Conservation (phyloP, 352 stramenopile genomes). For the Phytopythium vexans region DNA sequence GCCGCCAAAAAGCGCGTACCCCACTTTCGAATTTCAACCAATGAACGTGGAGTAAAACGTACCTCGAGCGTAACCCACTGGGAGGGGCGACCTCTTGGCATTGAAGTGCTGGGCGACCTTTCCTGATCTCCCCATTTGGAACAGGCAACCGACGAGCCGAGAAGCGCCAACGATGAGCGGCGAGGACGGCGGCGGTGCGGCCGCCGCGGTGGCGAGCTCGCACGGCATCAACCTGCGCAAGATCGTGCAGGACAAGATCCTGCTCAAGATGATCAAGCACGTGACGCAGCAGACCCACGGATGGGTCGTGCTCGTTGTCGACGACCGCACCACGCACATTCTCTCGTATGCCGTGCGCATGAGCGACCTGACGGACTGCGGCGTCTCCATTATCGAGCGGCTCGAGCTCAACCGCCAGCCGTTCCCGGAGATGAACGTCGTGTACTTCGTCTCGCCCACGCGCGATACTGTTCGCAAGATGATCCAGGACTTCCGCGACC, state of each 20-base stretch:
- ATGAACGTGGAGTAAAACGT: neutral
- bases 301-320: constrained; percentile 94
- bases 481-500: constrained; percentile 78
- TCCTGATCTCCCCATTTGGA: neutral
- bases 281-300: constrained; percentile 70
- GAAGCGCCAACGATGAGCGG: constrained; percentile 5
- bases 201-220: constrained; percentile 26
- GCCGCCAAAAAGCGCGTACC: constrained; percentile 20
- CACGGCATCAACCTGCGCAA: constrained; percentile 68
- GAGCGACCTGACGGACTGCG: constrained; percentile 98
- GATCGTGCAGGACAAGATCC: constrained; percentile 79
- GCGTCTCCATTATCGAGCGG: constrained; percentile 95
- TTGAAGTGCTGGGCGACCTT: constrained; percentile 3
- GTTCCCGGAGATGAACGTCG: constrained; percentile 94
- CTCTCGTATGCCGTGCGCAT: constrained; percentile 95
- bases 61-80: constrained; percentile 8
- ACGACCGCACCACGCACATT: constrained; percentile 91
- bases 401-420: constrained; percentile 94
- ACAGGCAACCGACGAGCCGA: neutral
- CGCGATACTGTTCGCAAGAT: constrained; percentile 81
- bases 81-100: constrained; percentile 1
- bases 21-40: constrained; percentile 1
- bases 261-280: constrained; percentile 82
- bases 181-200: neutral
- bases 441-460: constrained; percentile 95